These are phyloP conservation scores for Globisporangium heterothallicum DNA, from an alignment of 352 stramenopile species.

Conservation along the genomic window DNA sequence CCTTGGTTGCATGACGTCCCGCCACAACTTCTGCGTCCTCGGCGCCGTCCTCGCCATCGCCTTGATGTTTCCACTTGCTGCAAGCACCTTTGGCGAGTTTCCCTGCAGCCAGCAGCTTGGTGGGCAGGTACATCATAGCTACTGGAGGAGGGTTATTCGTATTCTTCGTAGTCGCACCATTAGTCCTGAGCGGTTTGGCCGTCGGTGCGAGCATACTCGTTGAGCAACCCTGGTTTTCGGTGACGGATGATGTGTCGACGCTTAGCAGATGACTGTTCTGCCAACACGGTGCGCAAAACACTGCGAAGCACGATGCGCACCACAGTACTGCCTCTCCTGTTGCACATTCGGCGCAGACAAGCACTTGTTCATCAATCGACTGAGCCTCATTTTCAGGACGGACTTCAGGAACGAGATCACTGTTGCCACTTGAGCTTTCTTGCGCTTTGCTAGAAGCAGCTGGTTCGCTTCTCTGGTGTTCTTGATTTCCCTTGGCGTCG, in stretches of 20 bases:
- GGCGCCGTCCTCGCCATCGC: background rate
- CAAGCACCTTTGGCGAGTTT: constrained; percentile 20
- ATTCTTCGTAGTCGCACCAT: too few relatives aligned
- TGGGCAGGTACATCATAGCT: constrained; percentile 53
- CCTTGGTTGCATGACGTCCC: too few relatives aligned
- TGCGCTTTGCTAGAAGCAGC: background rate
- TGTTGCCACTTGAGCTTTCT: background rate
- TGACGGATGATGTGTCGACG: constrained; percentile 30
- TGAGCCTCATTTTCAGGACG: background rate
- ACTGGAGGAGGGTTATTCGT: constrained; percentile 17
- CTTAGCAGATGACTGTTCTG: constrained; percentile 33
- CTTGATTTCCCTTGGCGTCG: background rate
- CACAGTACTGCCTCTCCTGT: constrained; percentile 35
- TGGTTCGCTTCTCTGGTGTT: constrained; percentile 3
- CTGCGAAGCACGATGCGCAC: constrained; percentile 57
- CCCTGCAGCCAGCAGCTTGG: constrained; percentile 27
- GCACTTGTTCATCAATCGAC: constrained; percentile 18
- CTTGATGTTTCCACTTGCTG: background rate
- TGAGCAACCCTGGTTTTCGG: constrained; percentile 3
- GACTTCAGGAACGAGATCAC: background rate
- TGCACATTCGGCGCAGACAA: constrained; percentile 41
- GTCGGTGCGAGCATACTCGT: constrained; percentile 21
- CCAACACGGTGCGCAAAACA: constrained; percentile 53
- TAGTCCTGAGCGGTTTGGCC: constrained; percentile 20
- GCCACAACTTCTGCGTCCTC: too few relatives aligned